Evolutionary conservation across 2,329 filamentous ascomycete genomes (phyloP), one percentile per base, ranked within the genome.

Genomic region (Stylonectria norvegica): DNA sequence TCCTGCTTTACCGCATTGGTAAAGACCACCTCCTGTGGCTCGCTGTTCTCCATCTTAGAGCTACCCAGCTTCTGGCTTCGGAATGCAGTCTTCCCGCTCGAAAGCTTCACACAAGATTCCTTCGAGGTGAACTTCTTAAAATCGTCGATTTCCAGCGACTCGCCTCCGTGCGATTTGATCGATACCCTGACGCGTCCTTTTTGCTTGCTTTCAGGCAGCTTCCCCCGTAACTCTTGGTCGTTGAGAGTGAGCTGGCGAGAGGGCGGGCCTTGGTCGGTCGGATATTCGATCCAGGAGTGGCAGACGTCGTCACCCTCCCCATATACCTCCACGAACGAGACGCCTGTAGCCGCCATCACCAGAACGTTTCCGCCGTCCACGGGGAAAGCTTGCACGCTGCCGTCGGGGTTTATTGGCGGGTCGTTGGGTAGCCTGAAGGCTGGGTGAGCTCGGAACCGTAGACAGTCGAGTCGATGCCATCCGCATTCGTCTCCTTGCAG

Each of bases 401-500:
- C 78, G 52, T 96, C 90, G 1, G 73, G 66, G 47, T 72, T 76
- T 27, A 77, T 61, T 12, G 76, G 67, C 5, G 77, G 67, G 55
- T 97, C 93, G 40, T 81, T 84, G 0, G 90, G 88, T 37, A 95
- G 76, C 39, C 83, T 77, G 71, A 98, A 97, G 61, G 87, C 89
- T 4, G 90, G 89, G 59, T 98, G 93, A 52, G 83, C 85, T 49
- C 89, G 83, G 69, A 96, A 95, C 27, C 89, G 86, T 37, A 98
- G 73, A 38, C 82, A 82, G 63, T 97, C 93, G 5, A 97, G 75
- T 42, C 90, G 79, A 64, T 96, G 90, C 91, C 91, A 97, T 18
- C 73, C 75, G 62, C 90, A 95, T 66, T 97, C 93, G 52, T 96
- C 89, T 33, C 82, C 78, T 20, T 79, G 80, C 30, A 85, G 63